Base-by-base conservation (phyloP, 441 rosid species). In the Gossypium schwendimanii region DNA sequence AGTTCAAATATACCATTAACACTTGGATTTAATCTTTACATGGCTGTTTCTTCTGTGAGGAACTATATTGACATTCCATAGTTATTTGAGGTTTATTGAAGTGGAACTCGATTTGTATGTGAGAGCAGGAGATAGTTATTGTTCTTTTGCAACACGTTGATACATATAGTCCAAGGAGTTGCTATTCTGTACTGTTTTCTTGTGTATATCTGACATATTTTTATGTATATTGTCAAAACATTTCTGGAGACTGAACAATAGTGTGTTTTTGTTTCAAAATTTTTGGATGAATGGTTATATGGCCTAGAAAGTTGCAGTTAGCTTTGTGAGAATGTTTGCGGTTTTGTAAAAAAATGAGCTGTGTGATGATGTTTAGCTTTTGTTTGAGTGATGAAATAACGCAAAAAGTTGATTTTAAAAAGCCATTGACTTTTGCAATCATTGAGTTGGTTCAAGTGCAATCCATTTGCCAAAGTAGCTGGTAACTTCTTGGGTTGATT, bases 291-390 rank as follows among this genome's bases (percentile, higher is more conserved):
- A 24, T 44, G 39, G 7, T 24, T 66, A 10, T 65, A n/a, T 6
- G 57, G 23, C 41, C 57, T 45, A 24, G 21, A 24, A n/a, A 36
- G 6, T 66, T 47, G 57, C n/a, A 66, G 57, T 24, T 66, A 6
- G 39, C 23, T 47, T 45, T 66, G 20, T 14, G 11, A 39, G 23
- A 18, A 10, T 63, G 41, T 11, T 18, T 63, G n/a, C 20, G 15
- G 15, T 36, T 15, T 63, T 45, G 4, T 23, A 47, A 23, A 66
- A 66, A 44, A 18, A 12, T 0, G 1, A 45, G 39, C 49, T 47
- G 20, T 49, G 49, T 66, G 41, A 66, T 47, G 70, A 65, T 65
- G 39, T 8, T 63, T 63, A 45, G 17, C 70, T 14, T 45, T 24
- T 5, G 20, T 24, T 66, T 47, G 70, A 45, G 36, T 45, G 39